These are phyloP conservation scores for Fusarium hainanense DNA, from an alignment of 2,329 filamentous ascomycete species.

Conservation along the genomic window DNA sequence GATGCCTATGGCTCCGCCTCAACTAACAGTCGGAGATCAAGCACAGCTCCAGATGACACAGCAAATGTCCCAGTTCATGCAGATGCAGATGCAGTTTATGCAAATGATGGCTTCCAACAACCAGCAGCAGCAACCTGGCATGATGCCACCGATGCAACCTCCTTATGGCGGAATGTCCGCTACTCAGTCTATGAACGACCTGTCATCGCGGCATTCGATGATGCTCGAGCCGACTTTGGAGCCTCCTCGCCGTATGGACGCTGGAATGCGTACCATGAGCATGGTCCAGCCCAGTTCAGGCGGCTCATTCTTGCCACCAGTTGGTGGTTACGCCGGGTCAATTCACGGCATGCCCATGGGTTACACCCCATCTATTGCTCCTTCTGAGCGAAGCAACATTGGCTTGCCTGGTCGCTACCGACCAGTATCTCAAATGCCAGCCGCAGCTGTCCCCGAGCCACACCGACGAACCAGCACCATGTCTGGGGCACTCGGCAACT, in stretches of 20 bases:
- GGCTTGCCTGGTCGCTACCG: constrained; percentile 91
- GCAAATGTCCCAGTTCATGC: constrained; percentile 89
- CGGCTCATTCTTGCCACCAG: constrained; percentile 66
- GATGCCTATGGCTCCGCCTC: constrained; percentile 55
- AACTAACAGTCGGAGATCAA: constrained; percentile 72
- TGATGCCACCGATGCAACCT: constrained; percentile 45
- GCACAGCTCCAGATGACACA: constrained; percentile 83
- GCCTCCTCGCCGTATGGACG: constrained; percentile 55
- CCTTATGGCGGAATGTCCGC: constrained; percentile 46
- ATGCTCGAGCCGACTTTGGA: constrained; percentile 61
- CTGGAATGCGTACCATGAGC: constrained; percentile 77
- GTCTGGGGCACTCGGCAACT: constrained; percentile 48
- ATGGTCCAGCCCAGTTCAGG: constrained; percentile 77
- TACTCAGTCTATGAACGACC: constrained; percentile 58
- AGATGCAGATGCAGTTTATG: constrained; percentile 96
- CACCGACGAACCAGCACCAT: constrained; percentile 51
- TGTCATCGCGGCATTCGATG: constrained; percentile 59
- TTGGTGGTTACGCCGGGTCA: constrained; percentile 48
- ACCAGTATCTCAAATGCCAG: constrained; percentile 77
- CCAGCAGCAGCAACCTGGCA: constrained; percentile 42
- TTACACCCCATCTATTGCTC: constrained; percentile 92
- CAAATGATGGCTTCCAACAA: constrained; percentile 74
- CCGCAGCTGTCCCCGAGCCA: constrained; percentile 44
- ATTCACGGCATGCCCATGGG: constrained; percentile 58
- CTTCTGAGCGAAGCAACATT: constrained; percentile 93